A percentile compares a stretch with the other conserved stretches of the same genome.
phyloP scores from a whole-genome alignment of 1,139 yeast genomes.

The Saccharomyces pastorianus region DNA sequence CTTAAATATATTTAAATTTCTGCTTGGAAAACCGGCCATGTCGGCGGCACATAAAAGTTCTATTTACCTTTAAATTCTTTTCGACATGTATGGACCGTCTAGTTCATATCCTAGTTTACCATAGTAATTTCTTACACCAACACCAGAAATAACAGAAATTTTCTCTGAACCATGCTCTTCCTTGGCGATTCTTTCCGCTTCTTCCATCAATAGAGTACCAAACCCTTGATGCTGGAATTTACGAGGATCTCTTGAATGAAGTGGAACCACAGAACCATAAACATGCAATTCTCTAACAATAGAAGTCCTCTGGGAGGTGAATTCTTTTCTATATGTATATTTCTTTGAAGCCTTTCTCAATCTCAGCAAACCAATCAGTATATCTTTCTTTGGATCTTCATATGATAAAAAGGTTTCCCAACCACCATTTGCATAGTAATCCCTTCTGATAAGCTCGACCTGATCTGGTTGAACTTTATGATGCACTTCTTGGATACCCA shows the following conservation, averaged over 20 bases:
- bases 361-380: constrained; percentile 81
- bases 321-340: constrained; percentile 85
- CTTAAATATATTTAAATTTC: neutral
- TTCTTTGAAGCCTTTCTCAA: constrained; percentile 83
- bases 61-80: constrained; percentile 27
- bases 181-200: constrained; percentile 89
- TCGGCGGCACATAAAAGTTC: neutral
- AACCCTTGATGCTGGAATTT: constrained; percentile 99
- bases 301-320: constrained; percentile 76
- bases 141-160: constrained; percentile 92
- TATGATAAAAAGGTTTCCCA: constrained; percentile 97
- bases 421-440: constrained; percentile 95
- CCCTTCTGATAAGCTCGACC: constrained; percentile 90
- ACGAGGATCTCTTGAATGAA: constrained; percentile 95
- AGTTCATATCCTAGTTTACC: constrained; percentile 82
- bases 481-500: constrained; percentile 96
- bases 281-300: constrained; percentile 94
- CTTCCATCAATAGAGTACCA: constrained; percentile 96
- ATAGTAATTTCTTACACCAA: constrained; percentile 94
- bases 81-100: constrained; percentile 97
- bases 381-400: constrained; percentile 96
- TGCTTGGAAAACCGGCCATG: neutral
- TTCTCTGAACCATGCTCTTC: constrained; percentile 93
- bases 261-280: constrained; percentile 93
- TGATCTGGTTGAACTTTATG: constrained; percentile 96